A percentile compares a stretch with the other conserved stretches of the same genome.
Evolutionary conservation across 164 flowering plant species (phyloP).

Genomic region (Protea cynaroides): DNA sequence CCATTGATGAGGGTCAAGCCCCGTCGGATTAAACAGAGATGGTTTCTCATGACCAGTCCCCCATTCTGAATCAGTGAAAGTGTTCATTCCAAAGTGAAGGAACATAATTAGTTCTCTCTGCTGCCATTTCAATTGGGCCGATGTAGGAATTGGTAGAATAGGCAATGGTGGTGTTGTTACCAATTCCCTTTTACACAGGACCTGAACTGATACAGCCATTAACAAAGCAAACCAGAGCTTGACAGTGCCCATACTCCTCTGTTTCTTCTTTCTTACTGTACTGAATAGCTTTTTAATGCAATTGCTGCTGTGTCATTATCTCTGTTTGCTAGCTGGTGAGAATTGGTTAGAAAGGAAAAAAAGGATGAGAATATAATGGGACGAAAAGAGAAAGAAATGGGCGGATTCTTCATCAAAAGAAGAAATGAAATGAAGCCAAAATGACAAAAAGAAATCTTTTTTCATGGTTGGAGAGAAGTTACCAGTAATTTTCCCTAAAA

Average conservation of each 20-base stretch:
- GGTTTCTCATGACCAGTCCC: conserved; percentile 83
- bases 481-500: background rate
- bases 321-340: background rate
- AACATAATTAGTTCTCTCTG: conserved; percentile 81
- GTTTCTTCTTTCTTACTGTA: background rate
- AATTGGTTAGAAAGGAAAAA: background rate
- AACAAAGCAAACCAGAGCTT: background rate
- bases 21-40: conserved; percentile 52
- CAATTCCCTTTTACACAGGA: background rate
- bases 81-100: conserved; percentile 89
- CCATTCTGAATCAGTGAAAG: conserved; percentile 90
- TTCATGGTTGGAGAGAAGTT: background rate
- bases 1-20: conserved; percentile 72
- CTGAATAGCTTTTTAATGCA: background rate
- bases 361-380: background rate
- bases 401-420: background rate
- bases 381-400: background rate
- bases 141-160: conserved; percentile 67
- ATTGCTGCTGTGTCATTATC: no score
- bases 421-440: background rate
- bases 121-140: conserved; percentile 86
- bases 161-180: conserved; percentile 73
- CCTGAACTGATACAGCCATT: background rate
- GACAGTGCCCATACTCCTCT: background rate
- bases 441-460: background rate